Evolutionary conservation across 2,329 filamentous ascomycete genomes (phyloP), one percentile per base, ranked within the genome.

Genomic region (Botrytis deweyae): DNA sequence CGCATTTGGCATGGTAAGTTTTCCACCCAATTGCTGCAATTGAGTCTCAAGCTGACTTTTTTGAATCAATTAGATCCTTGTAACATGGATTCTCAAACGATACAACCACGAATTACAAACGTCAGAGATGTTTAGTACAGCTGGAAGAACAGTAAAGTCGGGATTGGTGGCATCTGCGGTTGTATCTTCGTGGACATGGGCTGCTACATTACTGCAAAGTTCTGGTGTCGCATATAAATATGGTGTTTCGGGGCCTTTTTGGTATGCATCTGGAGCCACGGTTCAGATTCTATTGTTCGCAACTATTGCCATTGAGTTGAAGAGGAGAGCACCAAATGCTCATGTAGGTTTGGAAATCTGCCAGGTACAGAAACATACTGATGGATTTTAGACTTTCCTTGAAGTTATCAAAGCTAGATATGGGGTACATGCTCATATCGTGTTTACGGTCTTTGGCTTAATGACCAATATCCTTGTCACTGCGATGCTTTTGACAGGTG

Each of bases 131-230:
- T 97, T 97, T 86, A 94, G 88, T 76, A 97, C 94, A 0, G 94
- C 94, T 68, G 94, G 94, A 29, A 87, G 95, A 75, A 94, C 93
- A 1, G 93, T 97, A 77, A 97, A 97, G 81, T 94, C 93, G 14
- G 95, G 94, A 62, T 86, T 97, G 22, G 93, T 97, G 0, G 93
- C 93, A 18, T 93, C 93, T 8, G 94, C 94, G 25, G 94, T 97
- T n/a, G 93, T 97, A 5, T 95, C 92, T 25, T 94, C 92, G 8
- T 97, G 95, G 94, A 97, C 94, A 0, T 97, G 94, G 94, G 94
- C 93, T 0, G 94, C 93, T 36, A 96, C 93, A 0, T 85, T 95
- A 1, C 86, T 96, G 3, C 93, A 96, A 80, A 92, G 89, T 1
- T 91, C 92, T 0, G 89, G 90, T n/a, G 92, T 97, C 29, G 93